phyloP scores from a whole-genome alignment of 805 yeast genomes.

The Kregervanrija pseudodelftensis region DNA sequence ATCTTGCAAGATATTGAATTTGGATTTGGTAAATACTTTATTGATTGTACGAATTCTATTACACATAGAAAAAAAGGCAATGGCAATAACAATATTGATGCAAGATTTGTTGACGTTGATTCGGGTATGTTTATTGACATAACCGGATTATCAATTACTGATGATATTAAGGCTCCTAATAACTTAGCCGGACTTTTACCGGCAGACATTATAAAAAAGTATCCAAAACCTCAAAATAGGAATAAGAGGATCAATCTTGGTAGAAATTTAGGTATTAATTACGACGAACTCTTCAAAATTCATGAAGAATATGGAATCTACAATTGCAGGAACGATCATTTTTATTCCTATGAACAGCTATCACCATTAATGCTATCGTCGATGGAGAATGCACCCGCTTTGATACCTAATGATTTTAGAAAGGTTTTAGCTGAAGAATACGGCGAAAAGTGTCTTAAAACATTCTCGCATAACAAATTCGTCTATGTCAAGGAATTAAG shows the following conservation, averaged over 20 bases:
- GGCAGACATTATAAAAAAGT: background rate
- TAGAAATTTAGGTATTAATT: too few relatives aligned
- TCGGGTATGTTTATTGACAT: conserved; percentile 67
- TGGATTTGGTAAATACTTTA: conserved; percentile 26
- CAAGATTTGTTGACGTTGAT: conserved; percentile 62
- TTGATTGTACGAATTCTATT: conserved; percentile 38
- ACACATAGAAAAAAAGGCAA: conserved; percentile 41
- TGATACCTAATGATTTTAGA: conserved; percentile 41
- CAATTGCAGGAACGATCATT: conserved; percentile 59
- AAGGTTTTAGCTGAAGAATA: background rate
- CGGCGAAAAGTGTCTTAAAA: too few relatives aligned
- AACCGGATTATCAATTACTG: conserved; percentile 51
- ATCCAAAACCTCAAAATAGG: background rate
- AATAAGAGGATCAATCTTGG: background rate
- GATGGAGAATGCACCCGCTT: conserved; percentile 55
- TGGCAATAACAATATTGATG: conserved; percentile 60
- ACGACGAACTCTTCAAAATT: background rate
- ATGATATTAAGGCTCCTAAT: too few relatives aligned
- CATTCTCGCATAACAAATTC: too few relatives aligned
- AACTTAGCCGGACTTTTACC: conserved; percentile 31
- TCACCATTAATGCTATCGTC: conserved; percentile 45
- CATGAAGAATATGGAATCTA: conserved; percentile 19
- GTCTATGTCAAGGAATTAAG: too few relatives aligned
- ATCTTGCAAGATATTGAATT: conserved; percentile 31
- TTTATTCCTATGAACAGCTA: conserved; percentile 38